Conservation (phyloP, 1,284 basidiomycete species). For the Acaromyces ingoldii region DNA sequence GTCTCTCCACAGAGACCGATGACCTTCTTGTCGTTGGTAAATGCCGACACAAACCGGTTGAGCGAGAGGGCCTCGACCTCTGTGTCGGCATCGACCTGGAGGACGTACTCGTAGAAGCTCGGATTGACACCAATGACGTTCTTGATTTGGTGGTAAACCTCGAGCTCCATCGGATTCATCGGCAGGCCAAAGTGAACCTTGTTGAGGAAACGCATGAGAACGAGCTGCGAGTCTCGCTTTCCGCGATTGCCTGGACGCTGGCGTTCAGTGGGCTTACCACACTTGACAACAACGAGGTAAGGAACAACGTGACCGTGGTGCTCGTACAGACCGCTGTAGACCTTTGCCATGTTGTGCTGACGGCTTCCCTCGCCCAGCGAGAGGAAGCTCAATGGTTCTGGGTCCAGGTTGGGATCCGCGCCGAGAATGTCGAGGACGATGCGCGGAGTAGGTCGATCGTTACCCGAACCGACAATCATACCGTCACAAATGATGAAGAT, state of each 20-base stretch:
- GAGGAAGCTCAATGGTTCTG: conserved; percentile 88
- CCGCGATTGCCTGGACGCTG: conserved; percentile 76
- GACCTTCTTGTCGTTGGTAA: conserved; percentile 82
- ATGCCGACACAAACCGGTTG: conserved; percentile 80
- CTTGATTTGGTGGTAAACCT: conserved; percentile 99
- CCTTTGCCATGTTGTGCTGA: conserved; percentile 97
- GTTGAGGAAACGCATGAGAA: conserved; percentile 96
- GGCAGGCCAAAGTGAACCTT: conserved; percentile 94
- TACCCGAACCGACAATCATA: conserved; percentile 94
- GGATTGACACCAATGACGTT: conserved; percentile 99
- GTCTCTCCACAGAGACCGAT: conserved; percentile 93
- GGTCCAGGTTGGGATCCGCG: conserved; percentile 83
- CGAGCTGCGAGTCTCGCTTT: conserved; percentile 78
- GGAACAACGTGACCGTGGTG: conserved; percentile 91
- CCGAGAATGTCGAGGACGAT: conserved; percentile 96
- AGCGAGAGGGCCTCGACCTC: conserved; percentile 72
- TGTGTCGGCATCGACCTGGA: conserved; percentile 97
- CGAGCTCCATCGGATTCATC: conserved; percentile 93
- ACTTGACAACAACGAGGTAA: conserved; percentile 92
- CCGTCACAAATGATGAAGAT: conserved; percentile 94
- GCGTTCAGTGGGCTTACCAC: conserved; percentile 90
- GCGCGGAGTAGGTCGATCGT: conserved; percentile 59
- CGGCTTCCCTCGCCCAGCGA: conserved; percentile 89
- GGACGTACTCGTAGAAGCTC: conserved; percentile 93
- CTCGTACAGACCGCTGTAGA: conserved; percentile 94